Conservation (phyloP, 768 basidiomycete genomes). For the Mrakia hoshinonis region DNA sequence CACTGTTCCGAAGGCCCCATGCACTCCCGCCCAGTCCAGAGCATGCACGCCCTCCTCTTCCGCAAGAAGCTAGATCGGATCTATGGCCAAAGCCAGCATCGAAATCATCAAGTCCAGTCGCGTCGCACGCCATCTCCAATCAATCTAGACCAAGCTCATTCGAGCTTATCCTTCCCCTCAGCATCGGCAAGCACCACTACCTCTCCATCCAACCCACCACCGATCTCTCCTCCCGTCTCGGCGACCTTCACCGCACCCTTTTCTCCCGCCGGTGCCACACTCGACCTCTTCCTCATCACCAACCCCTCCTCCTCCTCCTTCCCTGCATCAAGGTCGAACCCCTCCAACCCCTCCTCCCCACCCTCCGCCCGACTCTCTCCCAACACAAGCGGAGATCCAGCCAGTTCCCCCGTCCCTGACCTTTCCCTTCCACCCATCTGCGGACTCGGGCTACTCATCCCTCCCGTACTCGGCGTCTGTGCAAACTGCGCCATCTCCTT, state of each 20-base stretch:
- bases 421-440: neutral
- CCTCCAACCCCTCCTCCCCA: neutral
- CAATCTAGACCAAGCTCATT: too few relatives aligned
- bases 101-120: too few relatives aligned
- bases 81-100: too few relatives aligned
- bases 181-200: neutral
- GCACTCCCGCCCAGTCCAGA: too few relatives aligned
- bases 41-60: too few relatives aligned
- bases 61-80: too few relatives aligned
- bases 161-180: too few relatives aligned
- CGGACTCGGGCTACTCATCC: neutral
- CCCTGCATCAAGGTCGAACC: neutral
- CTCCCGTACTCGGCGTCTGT: neutral
- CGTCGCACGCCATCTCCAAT: too few relatives aligned
- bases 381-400: neutral
- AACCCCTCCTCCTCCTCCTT: neutral
- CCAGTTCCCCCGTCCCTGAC: neutral
- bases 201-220: neutral
- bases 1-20: too few relatives aligned
- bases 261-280: too few relatives aligned
- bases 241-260: neutral
- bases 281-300: neutral
- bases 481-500: slow-evolving; percentile 25
- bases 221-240: neutral
- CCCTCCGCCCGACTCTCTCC: neutral